Percentiles rank a stretch among this genome's conserved stretches.
phyloP scores from a whole-genome alignment of 306 rosid genomes.

The Trifolium dubium region DNA sequence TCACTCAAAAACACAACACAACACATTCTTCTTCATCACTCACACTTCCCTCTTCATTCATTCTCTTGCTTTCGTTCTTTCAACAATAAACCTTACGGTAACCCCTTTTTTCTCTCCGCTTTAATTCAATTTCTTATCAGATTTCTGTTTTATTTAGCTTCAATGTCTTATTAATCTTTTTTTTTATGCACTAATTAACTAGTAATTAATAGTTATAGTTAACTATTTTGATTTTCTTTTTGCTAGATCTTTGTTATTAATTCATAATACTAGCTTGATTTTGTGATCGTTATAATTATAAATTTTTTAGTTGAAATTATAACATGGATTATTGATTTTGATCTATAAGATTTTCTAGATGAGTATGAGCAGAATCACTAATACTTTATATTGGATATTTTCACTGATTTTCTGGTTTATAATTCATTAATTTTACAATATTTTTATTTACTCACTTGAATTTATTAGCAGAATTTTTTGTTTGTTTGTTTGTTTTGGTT shows the following conservation, averaged over 20 bases:
- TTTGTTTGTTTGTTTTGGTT: neutral
- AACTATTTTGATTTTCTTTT: conserved; percentile 15
- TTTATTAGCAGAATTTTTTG: neutral
- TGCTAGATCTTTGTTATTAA: neutral
- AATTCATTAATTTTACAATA: neutral
- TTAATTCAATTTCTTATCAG: conserved; percentile 19
- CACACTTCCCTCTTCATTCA: neutral
- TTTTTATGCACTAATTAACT: conserved; percentile 4
- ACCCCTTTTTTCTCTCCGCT: neutral
- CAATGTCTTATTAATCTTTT: neutral
- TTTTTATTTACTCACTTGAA: neutral
- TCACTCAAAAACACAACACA: too few relatives aligned
- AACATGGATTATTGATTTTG: neutral
- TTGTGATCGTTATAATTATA: too few relatives aligned
- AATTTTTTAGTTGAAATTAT: neutral
- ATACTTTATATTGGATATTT: too few relatives aligned
- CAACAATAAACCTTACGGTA: conserved; percentile 3
- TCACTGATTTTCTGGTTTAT: neutral
- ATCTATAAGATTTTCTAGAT: neutral
- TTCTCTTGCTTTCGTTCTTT: neutral
- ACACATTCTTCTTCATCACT: neutral
- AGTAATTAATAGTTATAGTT: neutral
- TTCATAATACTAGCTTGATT: too few relatives aligned
- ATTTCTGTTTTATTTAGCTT: conserved; percentile 28
- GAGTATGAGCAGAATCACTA: neutral